Percentiles rank a stretch among this genome's conserved stretches.
These are phyloP conservation scores for Vanderwaltozyma yarrowii DNA, from an alignment of 805 yeast genomes.

Conservation along the genomic window DNA sequence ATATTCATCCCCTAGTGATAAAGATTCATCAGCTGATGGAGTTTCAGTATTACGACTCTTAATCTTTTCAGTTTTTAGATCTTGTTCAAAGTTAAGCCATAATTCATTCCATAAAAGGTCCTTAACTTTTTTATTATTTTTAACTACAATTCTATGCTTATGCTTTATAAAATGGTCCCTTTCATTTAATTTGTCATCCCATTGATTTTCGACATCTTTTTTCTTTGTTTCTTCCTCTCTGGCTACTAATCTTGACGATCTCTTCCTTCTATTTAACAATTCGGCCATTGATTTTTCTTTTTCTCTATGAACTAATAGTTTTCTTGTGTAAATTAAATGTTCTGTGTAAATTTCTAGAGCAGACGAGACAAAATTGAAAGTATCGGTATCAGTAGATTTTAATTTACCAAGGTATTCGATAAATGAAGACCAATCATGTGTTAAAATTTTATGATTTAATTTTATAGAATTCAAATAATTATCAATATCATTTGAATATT, in stretches of 20 bases:
- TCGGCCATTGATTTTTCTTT: conserved; percentile 56
- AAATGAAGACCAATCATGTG: conserved; percentile 21
- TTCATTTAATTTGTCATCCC: conserved; percentile 29
- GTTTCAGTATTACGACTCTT: conserved; percentile 5
- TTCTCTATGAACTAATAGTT: conserved; percentile 34
- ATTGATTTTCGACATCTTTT: conserved; percentile 34
- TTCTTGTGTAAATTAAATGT: conserved; percentile 20
- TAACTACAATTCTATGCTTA: conserved; percentile 18
- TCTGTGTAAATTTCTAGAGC: conserved; percentile 14
- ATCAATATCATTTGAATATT: conserved; percentile 24
- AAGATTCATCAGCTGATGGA: background rate
- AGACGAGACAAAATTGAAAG: conserved; percentile 5
- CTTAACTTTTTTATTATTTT: conserved; percentile 17
- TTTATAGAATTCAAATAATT: conserved; percentile 18
- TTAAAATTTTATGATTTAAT: conserved; percentile 14
- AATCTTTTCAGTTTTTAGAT: conserved; percentile 15
- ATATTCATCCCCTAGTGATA: background rate
- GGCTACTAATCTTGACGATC: conserved; percentile 65
- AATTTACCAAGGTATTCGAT: conserved; percentile 8
- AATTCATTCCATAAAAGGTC: conserved; percentile 23
- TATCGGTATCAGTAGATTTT: conserved; percentile 6
- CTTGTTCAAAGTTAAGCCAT: conserved; percentile 25
- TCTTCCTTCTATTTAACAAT: conserved; percentile 56
- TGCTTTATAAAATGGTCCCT: conserved; percentile 21
- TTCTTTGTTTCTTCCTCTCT: conserved; percentile 47